A percentile compares a stretch with the other conserved stretches of the same genome.
phyloP scores from a whole-genome alignment of 331 rosid genomes.

The Spiraea crenata region DNA sequence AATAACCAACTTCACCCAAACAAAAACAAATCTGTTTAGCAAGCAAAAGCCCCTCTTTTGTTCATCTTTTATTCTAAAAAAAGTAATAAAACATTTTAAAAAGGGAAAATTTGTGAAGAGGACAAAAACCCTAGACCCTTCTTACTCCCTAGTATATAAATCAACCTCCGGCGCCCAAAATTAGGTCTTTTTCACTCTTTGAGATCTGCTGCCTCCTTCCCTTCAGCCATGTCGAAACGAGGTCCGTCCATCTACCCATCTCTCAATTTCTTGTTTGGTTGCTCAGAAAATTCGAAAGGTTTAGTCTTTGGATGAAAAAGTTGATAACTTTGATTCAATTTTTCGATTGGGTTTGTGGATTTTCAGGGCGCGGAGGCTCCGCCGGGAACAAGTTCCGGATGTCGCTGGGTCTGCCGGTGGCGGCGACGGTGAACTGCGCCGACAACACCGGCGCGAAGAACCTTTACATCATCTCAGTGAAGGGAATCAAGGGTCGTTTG shows the following conservation, averaged over 20 bases:
- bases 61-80: too few relatives aligned
- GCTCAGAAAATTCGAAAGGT: too few relatives aligned
- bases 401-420: slow-evolving; percentile 89
- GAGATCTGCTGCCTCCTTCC: not conserved
- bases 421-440: slow-evolving; percentile 82
- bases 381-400: slow-evolving; percentile 86
- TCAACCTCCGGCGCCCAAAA: not conserved
- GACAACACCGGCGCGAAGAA: slow-evolving; percentile 87
- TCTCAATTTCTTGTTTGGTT: not conserved
- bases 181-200: not conserved
- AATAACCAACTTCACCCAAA: too few relatives aligned
- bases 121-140: not conserved
- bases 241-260: not conserved
- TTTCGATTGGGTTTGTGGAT: not conserved
- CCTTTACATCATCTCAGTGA: slow-evolving; percentile 77
- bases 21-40: too few relatives aligned
- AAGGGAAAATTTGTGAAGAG: not conserved
- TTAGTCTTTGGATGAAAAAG: not conserved
- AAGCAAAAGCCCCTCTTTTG: too few relatives aligned
- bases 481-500: slow-evolving; percentile 73
- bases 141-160: not conserved
- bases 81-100: too few relatives aligned
- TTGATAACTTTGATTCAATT: not conserved
- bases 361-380: slow-evolving; percentile 52
- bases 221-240: slow-evolving; percentile 7